Percentiles rank a stretch among this genome's conserved stretches.
These are phyloP conservation scores for Globisporangium spiculum DNA, from an alignment of 352 stramenopile genomes.

Conservation along the genomic window DNA sequence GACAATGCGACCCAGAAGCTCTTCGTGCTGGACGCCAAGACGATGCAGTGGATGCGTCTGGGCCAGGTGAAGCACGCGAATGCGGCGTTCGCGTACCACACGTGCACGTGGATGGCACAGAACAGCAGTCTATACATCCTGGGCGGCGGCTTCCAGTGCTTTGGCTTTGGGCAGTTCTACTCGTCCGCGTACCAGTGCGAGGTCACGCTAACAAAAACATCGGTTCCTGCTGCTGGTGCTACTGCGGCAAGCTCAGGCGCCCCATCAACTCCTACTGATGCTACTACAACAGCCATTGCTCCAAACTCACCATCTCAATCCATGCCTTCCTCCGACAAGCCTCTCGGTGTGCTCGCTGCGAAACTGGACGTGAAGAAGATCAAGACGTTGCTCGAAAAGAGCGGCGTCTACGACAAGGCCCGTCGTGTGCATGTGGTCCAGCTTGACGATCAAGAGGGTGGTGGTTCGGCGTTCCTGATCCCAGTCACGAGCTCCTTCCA, in stretches of 20 bases:
- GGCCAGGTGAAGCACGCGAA: constrained; percentile 48
- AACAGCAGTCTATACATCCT: constrained; percentile 46
- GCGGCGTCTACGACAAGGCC: constrained; percentile 73
- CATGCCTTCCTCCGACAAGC: constrained; percentile 1
- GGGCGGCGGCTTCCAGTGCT: constrained; percentile 80
- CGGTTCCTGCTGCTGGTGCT: background rate
- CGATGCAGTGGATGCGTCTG: constrained; percentile 48
- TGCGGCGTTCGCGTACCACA: constrained; percentile 56
- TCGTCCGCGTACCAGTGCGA: constrained; percentile 58
- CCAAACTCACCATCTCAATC: constrained; percentile 1
- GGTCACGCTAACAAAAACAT: constrained; percentile 29
- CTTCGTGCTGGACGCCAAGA: constrained; percentile 43
- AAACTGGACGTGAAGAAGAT: constrained; percentile 73
- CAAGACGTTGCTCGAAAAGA: constrained; percentile 73
- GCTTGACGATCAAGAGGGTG: constrained; percentile 13
- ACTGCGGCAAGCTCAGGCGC: background rate
- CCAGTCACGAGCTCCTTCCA: constrained; percentile 49
- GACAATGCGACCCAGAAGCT: constrained; percentile 48
- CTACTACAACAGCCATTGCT: background rate
- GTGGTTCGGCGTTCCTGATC: constrained; percentile 45
- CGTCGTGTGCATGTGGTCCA: constrained; percentile 60
- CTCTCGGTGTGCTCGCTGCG: constrained; percentile 44
- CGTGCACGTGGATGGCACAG: constrained; percentile 45
- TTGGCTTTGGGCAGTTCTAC: constrained; percentile 84
- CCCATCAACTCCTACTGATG: background rate